Percentiles rank a stretch among this genome's conserved stretches.
Evolutionary conservation across 148 eudicot species (phyloP).

Genomic region (Rhododendron mucronatum): DNA sequence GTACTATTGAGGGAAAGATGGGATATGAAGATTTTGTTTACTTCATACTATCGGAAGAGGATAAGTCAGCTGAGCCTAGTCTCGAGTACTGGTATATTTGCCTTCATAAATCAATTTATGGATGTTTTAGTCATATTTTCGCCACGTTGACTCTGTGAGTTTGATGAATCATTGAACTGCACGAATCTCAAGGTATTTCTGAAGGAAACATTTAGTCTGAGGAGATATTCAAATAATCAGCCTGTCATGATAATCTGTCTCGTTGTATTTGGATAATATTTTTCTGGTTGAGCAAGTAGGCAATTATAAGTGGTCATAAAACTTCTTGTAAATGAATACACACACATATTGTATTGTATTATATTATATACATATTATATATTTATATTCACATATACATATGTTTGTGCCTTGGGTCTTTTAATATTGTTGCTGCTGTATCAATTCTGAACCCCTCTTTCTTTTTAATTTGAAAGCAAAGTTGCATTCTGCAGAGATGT

Average conservation of each 20-base stretch:
- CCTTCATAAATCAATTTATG: not conserved
- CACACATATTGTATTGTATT: not conserved
- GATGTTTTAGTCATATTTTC: not conserved
- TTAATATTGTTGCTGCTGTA: not conserved
- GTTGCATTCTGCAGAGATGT: not conserved
- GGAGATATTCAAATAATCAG: not conserved
- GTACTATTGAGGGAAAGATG: conserved; percentile 92
- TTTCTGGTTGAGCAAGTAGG: not conserved
- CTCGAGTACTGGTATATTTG: conserved; percentile 82
- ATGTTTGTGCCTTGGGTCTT: not conserved
- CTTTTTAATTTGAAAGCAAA: not conserved
- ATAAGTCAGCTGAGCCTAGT: conserved; percentile 93
- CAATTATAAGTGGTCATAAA: not conserved
- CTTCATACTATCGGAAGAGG: conserved; percentile 93
- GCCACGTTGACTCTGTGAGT: not conserved
- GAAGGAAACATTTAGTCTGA: not conserved
- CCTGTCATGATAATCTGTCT: not conserved
- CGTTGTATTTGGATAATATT: not conserved
- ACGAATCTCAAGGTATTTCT: not conserved
- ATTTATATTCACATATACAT: not conserved
- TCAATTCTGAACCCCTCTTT: not conserved
- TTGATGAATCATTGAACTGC: conserved; percentile 5
- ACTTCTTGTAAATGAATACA: not conserved
- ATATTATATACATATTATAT: too few species aligned
- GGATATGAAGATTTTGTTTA: conserved; percentile 98